Evolutionary conservation across 1,284 basidiomycete genomes (phyloP).

Genomic region (Kwoniella shivajii): DNA sequence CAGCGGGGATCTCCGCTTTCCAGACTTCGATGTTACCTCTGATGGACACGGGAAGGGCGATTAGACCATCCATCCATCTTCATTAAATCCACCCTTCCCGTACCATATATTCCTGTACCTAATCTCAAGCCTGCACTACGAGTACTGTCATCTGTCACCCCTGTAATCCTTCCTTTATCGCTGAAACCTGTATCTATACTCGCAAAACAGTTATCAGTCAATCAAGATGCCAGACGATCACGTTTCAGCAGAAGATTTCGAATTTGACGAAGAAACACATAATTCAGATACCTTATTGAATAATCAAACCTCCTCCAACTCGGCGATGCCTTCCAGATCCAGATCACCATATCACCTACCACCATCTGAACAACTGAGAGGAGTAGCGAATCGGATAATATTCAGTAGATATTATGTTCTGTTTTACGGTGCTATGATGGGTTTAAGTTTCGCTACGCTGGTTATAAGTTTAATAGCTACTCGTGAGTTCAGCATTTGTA

Average conservation of each 20-base stretch:
- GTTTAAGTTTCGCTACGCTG: slow-evolving; percentile 84
- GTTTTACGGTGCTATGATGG: slow-evolving; percentile 87
- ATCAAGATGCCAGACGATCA: slow-evolving; percentile 9
- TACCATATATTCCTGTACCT: neutral
- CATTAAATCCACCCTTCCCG: no score
- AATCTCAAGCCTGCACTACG: neutral
- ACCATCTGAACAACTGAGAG: slow-evolving; percentile 48
- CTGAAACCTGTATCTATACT: neutral
- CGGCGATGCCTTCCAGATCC: slow-evolving; percentile 16
- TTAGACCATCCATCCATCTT: no score
- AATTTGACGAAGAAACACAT: slow-evolving; percentile 10
- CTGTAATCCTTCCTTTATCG: neutral
- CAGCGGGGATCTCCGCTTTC: no score
- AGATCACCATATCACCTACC: slow-evolving; percentile 50
- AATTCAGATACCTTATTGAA: neutral
- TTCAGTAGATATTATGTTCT: slow-evolving; percentile 56
- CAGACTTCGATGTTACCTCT: no score
- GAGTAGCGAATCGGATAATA: slow-evolving; percentile 54
- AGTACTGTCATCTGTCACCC: neutral
- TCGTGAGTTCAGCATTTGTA: slow-evolving; percentile 27
- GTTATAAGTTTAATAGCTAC: slow-evolving; percentile 71
- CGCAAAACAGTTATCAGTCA: neutral
- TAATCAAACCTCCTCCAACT: neutral
- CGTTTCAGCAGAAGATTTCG: slow-evolving; percentile 7
- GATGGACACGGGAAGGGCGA: no score